Evolutionary conservation across 2,329 filamentous ascomycete genomes (phyloP), one percentile per base, ranked within the genome.

Genomic region (Penicillium occitanis): DNA sequence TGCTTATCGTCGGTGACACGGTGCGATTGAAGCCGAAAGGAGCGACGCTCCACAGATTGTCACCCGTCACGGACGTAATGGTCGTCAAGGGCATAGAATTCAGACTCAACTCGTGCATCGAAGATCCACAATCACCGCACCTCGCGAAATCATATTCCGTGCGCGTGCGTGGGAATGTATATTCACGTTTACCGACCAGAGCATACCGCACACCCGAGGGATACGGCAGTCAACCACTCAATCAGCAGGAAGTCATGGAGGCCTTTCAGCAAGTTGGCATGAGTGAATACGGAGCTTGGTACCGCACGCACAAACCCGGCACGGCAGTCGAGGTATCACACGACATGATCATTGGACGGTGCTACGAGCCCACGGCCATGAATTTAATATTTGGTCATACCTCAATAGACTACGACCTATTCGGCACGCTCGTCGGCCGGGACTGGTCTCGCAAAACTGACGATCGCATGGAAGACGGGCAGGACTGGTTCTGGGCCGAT

Each of bases 401-500:
- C 11, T 59, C 60, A 5, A 68, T 86, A 0, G 76, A 77, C 13
- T 73, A 77, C 10, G 86, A 87, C n/a, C 70, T 84, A 0, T 70
- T 75, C 13, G 80, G 81, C 1, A 74, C 86, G 0, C 59, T 79
- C 0, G 75, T 78, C n/a, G 84, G 80, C 0, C 80, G 86, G 1
- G 69, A 72, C 0, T 87, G 81, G 70, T 81, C 84, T 0, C 70
- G 73, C 0, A 68, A 76, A 13, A 75, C 80, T 17, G 84, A 88
- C 66, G 68, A 76, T 0, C 83, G 86, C 2, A 85, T 88, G 33
- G 71, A 75, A 0, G 61, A 71, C 1, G 79, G 76, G 14, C 79
- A 81, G 30, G 74, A 76, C 0, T 88, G 86, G 86, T 86, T 83
- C 72, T 87, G 84, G 82, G 85, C 81, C 0, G 86, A 88, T 62